phyloP scores from a whole-genome alignment of 345 rosid species.

The Syzygium aqueum region DNA sequence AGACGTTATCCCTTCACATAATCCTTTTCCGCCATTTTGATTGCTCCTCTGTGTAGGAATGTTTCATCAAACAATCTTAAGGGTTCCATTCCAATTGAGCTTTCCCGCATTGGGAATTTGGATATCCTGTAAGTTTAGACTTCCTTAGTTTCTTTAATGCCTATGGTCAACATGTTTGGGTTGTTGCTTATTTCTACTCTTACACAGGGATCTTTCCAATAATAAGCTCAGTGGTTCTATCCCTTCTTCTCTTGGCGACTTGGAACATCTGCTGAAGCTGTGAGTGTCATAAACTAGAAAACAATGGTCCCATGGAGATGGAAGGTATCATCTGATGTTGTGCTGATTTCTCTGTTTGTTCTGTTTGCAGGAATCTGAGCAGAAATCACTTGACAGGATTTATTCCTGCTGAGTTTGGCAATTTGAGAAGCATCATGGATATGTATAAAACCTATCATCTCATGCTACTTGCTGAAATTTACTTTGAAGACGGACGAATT shows the following conservation, averaged over 20 bases:
- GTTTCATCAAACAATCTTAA: constrained; percentile 66
- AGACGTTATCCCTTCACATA: background rate
- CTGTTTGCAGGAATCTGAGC: constrained; percentile 64
- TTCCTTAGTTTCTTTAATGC: background rate
- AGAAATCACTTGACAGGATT: constrained; percentile 57
- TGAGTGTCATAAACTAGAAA: constrained; percentile 19
- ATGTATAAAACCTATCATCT: constrained; percentile 27
- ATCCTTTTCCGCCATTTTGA: background rate
- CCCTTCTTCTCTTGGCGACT: constrained; percentile 89
- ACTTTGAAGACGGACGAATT: background rate
- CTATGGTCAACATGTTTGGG: background rate
- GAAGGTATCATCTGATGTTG: background rate
- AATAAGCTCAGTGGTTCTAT: constrained; percentile 75
- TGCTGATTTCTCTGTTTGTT: background rate
- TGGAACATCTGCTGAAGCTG: constrained; percentile 95
- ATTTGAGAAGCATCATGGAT: constrained; percentile 81
- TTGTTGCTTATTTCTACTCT: background rate
- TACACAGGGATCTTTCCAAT: constrained; percentile 69
- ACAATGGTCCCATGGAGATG: background rate
- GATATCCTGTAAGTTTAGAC: constrained; percentile 67
- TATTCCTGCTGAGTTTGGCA: constrained; percentile 84
- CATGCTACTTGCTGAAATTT: background rate
- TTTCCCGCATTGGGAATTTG: constrained; percentile 85
- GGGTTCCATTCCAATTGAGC: constrained; percentile 80
- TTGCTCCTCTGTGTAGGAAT: constrained; percentile 34